phyloP scores from a whole-genome alignment of 2,329 filamentous ascomycete genomes.

The Colletotrichum eleusines region DNA sequence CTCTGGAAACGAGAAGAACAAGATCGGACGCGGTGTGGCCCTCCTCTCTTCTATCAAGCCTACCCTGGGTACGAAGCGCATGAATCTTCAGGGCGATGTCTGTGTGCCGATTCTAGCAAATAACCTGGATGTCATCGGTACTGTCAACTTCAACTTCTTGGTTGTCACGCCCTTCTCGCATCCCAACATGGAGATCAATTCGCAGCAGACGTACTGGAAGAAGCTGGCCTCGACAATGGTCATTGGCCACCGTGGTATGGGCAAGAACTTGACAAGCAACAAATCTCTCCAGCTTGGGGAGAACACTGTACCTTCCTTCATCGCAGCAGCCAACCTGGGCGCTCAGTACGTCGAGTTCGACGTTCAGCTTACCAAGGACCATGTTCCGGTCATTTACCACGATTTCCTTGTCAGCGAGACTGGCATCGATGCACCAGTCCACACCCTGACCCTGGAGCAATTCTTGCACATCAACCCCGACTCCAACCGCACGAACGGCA shows the following conservation, averaged over 20 bases:
- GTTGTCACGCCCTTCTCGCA: constrained; percentile 95
- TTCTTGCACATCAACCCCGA: constrained; percentile 87
- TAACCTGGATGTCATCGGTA: constrained; percentile 89
- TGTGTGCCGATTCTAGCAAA: constrained; percentile 91
- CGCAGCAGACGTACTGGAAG: constrained; percentile 96
- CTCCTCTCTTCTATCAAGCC: constrained; percentile 88
- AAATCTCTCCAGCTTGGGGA: constrained; percentile 94
- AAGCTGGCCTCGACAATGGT: constrained; percentile 90
- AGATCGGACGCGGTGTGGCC: constrained; percentile 90
- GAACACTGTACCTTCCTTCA: constrained; percentile 96
- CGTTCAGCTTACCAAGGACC: constrained; percentile 98
- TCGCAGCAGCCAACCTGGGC: constrained; percentile 92
- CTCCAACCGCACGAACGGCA: constrained; percentile 44
- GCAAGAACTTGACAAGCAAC: constrained; percentile 88
- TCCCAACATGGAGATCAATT: constrained; percentile 91
- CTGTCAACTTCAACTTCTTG: constrained; percentile 96
- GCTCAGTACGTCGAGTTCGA: constrained; percentile 83
- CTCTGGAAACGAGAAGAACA: constrained; percentile 86
- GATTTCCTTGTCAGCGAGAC: constrained; percentile 98
- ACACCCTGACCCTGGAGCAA: constrained; percentile 94
- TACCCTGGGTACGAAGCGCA: constrained; percentile 84
- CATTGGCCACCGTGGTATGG: constrained; percentile 79
- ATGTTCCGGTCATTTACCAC: constrained; percentile 98
- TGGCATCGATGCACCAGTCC: constrained; percentile 95
- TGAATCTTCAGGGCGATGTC: constrained; percentile 91